Conservation (phyloP, 2,329 filamentous ascomycete species). For the Ophiostoma piceae region DNA sequence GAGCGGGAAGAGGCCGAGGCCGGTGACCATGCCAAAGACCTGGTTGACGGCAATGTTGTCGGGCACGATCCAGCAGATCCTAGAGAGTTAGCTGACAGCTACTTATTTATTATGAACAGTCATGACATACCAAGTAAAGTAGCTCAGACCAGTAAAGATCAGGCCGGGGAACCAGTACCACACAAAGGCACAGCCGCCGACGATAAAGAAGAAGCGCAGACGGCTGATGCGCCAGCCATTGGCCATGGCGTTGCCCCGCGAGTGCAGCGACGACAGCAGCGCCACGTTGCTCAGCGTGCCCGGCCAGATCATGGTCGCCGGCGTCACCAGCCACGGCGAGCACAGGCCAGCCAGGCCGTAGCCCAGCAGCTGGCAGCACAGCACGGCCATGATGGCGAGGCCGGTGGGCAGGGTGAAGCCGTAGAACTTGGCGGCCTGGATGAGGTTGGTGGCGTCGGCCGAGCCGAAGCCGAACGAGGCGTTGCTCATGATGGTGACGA, state of each 20-base stretch:
- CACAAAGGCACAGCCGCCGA: neutral
- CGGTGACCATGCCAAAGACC: slow-evolving; percentile 34
- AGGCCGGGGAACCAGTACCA: neutral
- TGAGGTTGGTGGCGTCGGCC: slow-evolving; percentile 39
- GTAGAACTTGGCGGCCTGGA: slow-evolving; percentile 43
- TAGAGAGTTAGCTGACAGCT: neutral
- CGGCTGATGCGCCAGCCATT: neutral
- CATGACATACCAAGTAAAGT: neutral
- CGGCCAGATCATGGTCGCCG: slow-evolving; percentile 50
- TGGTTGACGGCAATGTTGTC: slow-evolving; percentile 33
- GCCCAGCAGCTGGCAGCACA: slow-evolving; percentile 53
- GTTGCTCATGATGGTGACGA: slow-evolving; percentile 61
- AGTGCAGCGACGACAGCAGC: slow-evolving; percentile 45
- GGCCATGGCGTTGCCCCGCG: neutral
- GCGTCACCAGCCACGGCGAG: slow-evolving; percentile 49
- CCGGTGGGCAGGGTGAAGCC: slow-evolving; percentile 43
- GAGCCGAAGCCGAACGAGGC: slow-evolving; percentile 50
- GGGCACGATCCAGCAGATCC: slow-evolving; percentile 45
- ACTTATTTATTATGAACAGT: too few species aligned
- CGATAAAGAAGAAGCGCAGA: neutral
- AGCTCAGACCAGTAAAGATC: neutral
- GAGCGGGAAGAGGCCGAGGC: slow-evolving; percentile 36
- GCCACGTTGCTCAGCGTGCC: slow-evolving; percentile 44
- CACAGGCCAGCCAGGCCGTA: slow-evolving; percentile 50
- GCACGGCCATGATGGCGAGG: slow-evolving; percentile 45